Conservation (phyloP, 2,329 filamentous ascomycete species). For the Dendrostoma leiphaemia region DNA sequence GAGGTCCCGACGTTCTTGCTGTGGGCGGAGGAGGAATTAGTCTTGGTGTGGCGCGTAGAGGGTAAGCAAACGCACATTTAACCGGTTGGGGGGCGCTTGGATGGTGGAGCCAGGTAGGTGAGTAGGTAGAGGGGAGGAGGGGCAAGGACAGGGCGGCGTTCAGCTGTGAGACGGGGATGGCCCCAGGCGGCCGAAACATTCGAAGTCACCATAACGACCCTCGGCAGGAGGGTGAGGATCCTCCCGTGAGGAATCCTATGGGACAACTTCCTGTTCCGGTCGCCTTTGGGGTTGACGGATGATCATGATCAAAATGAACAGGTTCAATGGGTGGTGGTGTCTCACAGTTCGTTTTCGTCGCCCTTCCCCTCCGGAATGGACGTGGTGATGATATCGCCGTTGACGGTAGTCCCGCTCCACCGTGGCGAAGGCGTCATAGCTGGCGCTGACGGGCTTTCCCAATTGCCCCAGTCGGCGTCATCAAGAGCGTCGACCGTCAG, state of each 20-base stretch:
- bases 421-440: constrained; percentile 47
- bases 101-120: background rate
- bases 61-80: constrained; percentile 17
- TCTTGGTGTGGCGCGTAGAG: constrained; percentile 17
- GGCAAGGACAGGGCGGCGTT: too few species aligned
- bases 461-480: constrained; percentile 64
- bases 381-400: constrained; percentile 41
- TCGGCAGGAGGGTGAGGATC: too few species aligned
- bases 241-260: too few species aligned
- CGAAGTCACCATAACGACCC: too few species aligned
- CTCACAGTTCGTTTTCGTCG: constrained; percentile 51
- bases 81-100: background rate
- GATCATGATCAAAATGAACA: background rate
- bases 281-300: too few species aligned
- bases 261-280: too few species aligned
- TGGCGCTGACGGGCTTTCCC: constrained; percentile 51
- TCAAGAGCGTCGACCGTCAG: constrained; percentile 55
- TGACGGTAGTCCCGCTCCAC: constrained; percentile 63
- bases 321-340: constrained; percentile 15
- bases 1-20: constrained; percentile 16
- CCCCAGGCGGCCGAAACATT: too few species aligned
- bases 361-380: constrained; percentile 44
- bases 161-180: too few species aligned
- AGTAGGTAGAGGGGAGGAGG: background rate
- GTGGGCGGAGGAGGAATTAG: constrained; percentile 19